Evolutionary conservation across 129 eudicot species (phyloP).

Genomic region (carrot (Daucus carota)): DH1_v3.0 NC_030388.2:23349501-23350000

Average conservation of each 20-base stretch:
- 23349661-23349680: slow-evolving; percentile 47
- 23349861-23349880: slow-evolving; percentile 82
- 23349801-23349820: slow-evolving; percentile 38
- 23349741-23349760: slow-evolving; percentile 40
- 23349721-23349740: slow-evolving; percentile 45
- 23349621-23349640: not conserved
- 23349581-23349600: too few species aligned
- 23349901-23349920: slow-evolving; percentile 68
- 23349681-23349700: slow-evolving; percentile 63
- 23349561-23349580: too few species aligned
- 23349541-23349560: too few species aligned
- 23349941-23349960: slow-evolving; percentile 48
- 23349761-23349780: slow-evolving; percentile 63
- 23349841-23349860: slow-evolving; percentile 81
- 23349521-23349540: too few species aligned
- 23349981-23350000: slow-evolving; percentile 72
- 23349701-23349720: slow-evolving; percentile 78
- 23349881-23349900: slow-evolving; percentile 93
- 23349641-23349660: slow-evolving; percentile 22
- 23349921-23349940: slow-evolving; percentile 56
- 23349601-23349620: too few species aligned
- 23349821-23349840: slow-evolving; percentile 44
- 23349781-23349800: slow-evolving; percentile 79
- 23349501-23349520: not conserved
- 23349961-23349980: slow-evolving; percentile 66